Evolutionary conservation across 2,329 filamentous ascomycete genomes (phyloP), one percentile per base, ranked within the genome.

Genomic region (Penicillium frequentans): DNA sequence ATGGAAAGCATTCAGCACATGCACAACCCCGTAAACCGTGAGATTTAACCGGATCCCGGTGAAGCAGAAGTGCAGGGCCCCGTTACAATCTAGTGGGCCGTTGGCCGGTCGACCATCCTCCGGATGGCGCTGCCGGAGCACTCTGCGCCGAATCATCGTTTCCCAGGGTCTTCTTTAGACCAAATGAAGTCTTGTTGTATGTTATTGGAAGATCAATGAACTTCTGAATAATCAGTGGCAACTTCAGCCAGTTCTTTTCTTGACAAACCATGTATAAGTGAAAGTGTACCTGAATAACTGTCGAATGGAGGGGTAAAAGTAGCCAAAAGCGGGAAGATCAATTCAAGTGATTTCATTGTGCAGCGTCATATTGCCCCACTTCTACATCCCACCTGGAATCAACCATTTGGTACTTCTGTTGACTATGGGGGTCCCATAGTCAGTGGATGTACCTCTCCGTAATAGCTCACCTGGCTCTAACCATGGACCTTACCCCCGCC

Each of bases 81-180:
- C 54, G 57, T 63, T 59, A 11, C 45, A 27, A 53, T 31, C 27
- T 27, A 47, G 65, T 65, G 64, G 63, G 62, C 62, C 64, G 63
- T 64, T 65, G 64, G 55, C 63, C 63, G 64, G 64, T 67, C 63
- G 64, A 66, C 64, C 58, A 61, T 64, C 49, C 62, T 67, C 64
- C 64, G 64, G 64, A 62, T 61, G 61, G 47, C 42, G 56, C 23
- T 52, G 49, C 57, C 70, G 70, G 70, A 72, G 70, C 68, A 73
- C 70, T 56, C 68, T 73, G 69, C 58, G 62, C 70, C 70, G 70
- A 50, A 21, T 50, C 48, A 39, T 27, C 10, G 48, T 50, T 26
- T 26, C 35, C 16, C 48, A 39, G 24, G 31, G 48, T 39, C 48
- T 49, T 39, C 48, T 37, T 24, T 23, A 37, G 29, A 27, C 19